These are phyloP conservation scores for Tetrahymena borealis DNA, from an alignment of 73 alveolate species.

Conservation along the genomic window DNA sequence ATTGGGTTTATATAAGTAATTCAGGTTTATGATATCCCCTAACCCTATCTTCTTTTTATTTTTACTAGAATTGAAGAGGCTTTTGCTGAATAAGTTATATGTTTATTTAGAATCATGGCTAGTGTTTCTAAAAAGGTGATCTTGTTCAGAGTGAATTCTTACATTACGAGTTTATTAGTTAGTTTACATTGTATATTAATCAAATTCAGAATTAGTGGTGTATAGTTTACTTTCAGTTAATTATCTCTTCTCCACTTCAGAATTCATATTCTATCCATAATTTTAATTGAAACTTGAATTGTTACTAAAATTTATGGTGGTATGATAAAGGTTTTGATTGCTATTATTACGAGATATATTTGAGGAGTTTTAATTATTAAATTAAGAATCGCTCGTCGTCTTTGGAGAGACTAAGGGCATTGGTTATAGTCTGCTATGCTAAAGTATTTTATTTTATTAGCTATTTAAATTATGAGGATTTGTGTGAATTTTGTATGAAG, in stretches of 20 bases:
- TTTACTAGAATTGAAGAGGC: not conserved
- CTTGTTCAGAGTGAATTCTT: not conserved
- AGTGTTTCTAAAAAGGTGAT: not conserved
- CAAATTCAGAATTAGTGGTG: not conserved
- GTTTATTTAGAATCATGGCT: not conserved
- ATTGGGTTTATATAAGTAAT: not conserved
- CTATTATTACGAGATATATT: not conserved
- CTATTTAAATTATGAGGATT: too few species aligned
- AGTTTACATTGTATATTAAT: not conserved
- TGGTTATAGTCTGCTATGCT: too few species aligned
- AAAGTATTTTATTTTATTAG: too few species aligned
- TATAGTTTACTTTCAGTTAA: not conserved
- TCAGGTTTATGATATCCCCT: not conserved
- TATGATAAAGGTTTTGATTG: not conserved
- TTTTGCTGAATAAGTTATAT: not conserved
- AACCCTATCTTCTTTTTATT: not conserved
- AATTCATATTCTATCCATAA: not conserved
- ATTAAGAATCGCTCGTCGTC: too few species aligned
- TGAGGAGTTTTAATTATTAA: too few species aligned
- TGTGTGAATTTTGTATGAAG: not conserved
- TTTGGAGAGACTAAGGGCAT: too few species aligned
- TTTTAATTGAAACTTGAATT: not conserved
- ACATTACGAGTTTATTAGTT: not conserved
- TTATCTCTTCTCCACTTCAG: not conserved
- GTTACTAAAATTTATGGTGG: not conserved